A percentile compares a stretch with the other conserved stretches of the same genome.
phyloP scores from a whole-genome alignment of 441 rosid genomes.

The Metrosideros polymorpha region DNA sequence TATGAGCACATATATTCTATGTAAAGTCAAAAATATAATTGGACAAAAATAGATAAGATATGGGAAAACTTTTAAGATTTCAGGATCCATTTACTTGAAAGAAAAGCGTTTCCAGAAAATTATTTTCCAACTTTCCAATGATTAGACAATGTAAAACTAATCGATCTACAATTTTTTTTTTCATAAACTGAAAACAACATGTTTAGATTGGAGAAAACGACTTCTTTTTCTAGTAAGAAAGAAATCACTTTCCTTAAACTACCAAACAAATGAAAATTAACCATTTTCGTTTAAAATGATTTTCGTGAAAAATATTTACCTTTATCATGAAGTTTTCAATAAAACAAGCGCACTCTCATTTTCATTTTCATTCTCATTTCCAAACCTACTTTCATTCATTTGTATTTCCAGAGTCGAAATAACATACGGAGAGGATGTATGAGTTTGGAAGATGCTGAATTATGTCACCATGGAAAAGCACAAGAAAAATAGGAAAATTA shows the following conservation, averaged over 20 bases:
- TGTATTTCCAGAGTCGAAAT: not conserved
- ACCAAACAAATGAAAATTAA: not conserved
- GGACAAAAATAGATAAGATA: not conserved
- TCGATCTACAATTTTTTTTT: not conserved
- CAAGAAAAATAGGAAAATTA: not conserved
- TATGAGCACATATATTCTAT: not conserved
- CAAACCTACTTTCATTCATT: not conserved
- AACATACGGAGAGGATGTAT: not conserved
- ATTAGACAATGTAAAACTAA: not conserved
- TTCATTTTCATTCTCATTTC: not conserved
- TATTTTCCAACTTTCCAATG: not conserved
- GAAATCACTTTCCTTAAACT: not conserved
- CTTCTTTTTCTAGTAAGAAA: not conserved
- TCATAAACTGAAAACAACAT: not conserved
- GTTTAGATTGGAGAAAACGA: not conserved
- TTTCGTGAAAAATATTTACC: rapidly evolving
- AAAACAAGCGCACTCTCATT: not conserved
- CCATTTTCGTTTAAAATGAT: not conserved
- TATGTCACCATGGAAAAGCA: not conserved
- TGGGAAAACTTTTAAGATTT: not conserved
- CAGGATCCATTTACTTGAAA: not conserved
- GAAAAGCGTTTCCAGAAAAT: not conserved
- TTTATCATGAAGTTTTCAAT: not conserved
- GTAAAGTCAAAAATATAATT: not conserved
- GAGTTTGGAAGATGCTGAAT: not conserved